Evolutionary conservation across 257 asterid species (phyloP), one percentile per base, ranked within the genome.

Genomic region (Rhazya stricta): DNA sequence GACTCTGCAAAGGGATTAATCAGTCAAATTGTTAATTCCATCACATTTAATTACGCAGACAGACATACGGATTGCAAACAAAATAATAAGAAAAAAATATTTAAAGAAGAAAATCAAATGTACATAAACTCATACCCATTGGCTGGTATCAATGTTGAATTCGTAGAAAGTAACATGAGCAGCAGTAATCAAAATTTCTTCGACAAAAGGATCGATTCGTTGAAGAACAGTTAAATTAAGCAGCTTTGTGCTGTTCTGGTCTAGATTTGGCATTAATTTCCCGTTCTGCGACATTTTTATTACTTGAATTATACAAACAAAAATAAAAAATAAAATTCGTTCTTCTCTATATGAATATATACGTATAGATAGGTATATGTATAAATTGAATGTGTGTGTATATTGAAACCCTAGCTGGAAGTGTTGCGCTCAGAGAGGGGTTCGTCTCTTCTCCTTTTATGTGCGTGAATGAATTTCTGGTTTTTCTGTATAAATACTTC

Each of bases 161-260:
- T 84, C 93, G 79, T 94, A 91, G 75, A 88, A 77, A 65, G 90
- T 78, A 79, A 91, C 98, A 81, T 91, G 97, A 67, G 93, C 87
- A 36, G 91, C 94, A 37, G 94, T 90, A 83, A 89, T 81, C 73
- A 91, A 86, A 74, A 91, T 94, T 61, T 94, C 96, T 79, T 90
- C 94, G 29, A 94, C 86, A 62, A 76, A 89, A 23, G 96, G 93
- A 86, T 94, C 98, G 78, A 88, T 83, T 69, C 98, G 86, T 79
- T 91, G 98, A 21, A 94, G 91, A 81, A 91, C 98, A 29, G 91
- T 91, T 76, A 94, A 74, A 82, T 94, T 91, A 34, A 91, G 87
- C 69, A 81, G 34, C 79, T 94, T 88, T 15, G 97, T 91, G 84
- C 86, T 86, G 83, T 89, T 86, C 81, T 87, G 86, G 81, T 91